Base-by-base conservation (phyloP, 441 rosid species). In the Bruguiera hainesii region DNA sequence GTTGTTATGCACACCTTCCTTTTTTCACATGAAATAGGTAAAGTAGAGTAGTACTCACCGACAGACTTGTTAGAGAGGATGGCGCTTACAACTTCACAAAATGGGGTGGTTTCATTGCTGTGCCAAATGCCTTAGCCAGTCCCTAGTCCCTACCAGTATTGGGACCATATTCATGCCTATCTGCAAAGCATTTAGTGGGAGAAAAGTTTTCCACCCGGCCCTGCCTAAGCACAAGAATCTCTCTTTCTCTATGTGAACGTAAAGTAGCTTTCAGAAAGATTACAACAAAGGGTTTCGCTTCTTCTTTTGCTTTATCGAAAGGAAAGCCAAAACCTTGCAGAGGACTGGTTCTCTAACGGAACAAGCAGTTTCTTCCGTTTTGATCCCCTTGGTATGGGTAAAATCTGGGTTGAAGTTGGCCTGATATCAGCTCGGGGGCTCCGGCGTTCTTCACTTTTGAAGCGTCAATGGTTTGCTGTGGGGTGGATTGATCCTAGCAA, bases 381-480 rank as follows among this genome's bases (percentile, higher is more conserved):
- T 33, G 37, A 33, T 35, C 69, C 48, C 2, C 4, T 19, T 71
- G 33, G 67, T 53, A 91, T 86, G 97, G 93, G 90, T 11, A 90
- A 89, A 76, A 81, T 87, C 48, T 80, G 82, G 69, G 71, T 93
- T 18, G 96, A 90, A 73, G 83, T 88, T 50, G 83, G 89, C 69
- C 61, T 93, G 65, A 77, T 90, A 19, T 93, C 98, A 71, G 96
- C 97, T n/a, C 77, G 93, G 25, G 97, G 96, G 20, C 91, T 93
- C 19, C 80, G 87, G 13, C 86, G 83, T 29, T 71, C 88, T 3
- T 79, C 91, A 0, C 78, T 89, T 26, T 88, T 90, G 88, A 93
- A 89, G 82, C 87, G 84, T 61, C 97, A 91, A 53, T 93, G 97
- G 97, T 90, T 82, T 69, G 96, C 96, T 0, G 91, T 91, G 42